Percentiles rank a stretch among this genome's conserved stretches.
Evolutionary conservation across 1,284 basidiomycete species (phyloP).

Genomic region (Tylopilus orsonianus): DNA sequence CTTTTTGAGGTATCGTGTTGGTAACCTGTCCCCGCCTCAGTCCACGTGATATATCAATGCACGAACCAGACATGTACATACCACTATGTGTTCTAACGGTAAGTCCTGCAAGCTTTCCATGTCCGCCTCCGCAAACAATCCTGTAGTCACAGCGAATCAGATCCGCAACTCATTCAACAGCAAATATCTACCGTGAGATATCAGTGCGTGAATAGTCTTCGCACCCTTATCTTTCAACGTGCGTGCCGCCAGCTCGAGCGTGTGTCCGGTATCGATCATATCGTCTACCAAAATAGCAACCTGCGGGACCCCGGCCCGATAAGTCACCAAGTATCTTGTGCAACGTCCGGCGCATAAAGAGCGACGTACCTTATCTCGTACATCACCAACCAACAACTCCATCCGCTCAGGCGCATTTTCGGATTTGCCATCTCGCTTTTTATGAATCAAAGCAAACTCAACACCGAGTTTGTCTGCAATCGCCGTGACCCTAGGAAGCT

Average conservation of each 20-base stretch:
- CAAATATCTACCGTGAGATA: slow-evolving; percentile 79
- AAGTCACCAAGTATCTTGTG: neutral
- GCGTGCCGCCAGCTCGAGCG: slow-evolving; percentile 81
- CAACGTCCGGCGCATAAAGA: slow-evolving; percentile 4
- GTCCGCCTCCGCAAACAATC: slow-evolving; percentile 83
- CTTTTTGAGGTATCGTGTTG: slow-evolving; percentile 74
- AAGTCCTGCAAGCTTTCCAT: slow-evolving; percentile 76
- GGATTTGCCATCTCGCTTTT: slow-evolving; percentile 71
- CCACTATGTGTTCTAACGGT: slow-evolving; percentile 86
- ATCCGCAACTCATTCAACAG: slow-evolving; percentile 1
- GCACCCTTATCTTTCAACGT: slow-evolving; percentile 90
- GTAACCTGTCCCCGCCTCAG: slow-evolving; percentile 50
- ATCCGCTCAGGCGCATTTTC: slow-evolving; percentile 70
- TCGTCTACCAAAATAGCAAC: slow-evolving; percentile 95
- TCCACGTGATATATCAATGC: neutral
- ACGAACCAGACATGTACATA: slow-evolving; percentile 49
- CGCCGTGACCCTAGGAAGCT: slow-evolving; percentile 72
- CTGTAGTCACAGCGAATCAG: slow-evolving; percentile 40
- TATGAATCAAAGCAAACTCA: slow-evolving; percentile 97
- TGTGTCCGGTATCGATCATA: slow-evolving; percentile 96
- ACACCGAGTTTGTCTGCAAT: slow-evolving; percentile 95
- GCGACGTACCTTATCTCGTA: slow-evolving; percentile 75
- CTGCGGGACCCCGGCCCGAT: slow-evolving; percentile 39
- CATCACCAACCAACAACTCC: slow-evolving; percentile 98
- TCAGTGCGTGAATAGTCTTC: slow-evolving; percentile 82